Conservation (phyloP, 257 asterid species). For the Nicotiana otophora region DNA sequence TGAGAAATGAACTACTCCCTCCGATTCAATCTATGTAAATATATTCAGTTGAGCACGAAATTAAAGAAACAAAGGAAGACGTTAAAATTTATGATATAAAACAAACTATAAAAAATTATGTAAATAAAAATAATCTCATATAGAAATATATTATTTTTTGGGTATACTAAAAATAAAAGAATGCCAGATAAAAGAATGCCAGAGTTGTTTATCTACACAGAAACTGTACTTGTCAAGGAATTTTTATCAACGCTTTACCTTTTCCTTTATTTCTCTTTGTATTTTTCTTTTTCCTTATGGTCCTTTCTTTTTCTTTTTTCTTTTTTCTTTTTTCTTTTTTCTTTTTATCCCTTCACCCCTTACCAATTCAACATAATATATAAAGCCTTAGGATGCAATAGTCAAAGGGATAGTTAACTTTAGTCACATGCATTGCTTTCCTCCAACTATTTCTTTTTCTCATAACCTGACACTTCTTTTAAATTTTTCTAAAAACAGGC, state of each 20-base stretch:
- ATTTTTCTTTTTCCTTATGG: background rate
- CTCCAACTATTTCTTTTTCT: background rate
- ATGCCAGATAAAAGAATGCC: no score
- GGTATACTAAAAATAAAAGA: no score
- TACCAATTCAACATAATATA: background rate
- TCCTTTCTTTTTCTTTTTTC: background rate
- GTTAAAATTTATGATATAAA: no score
- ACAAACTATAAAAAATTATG: no score
- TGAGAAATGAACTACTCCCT: no score
- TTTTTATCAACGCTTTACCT: background rate
- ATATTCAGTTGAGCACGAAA: no score
- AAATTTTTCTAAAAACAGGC: background rate
- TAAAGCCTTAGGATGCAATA: background rate
- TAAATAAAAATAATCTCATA: no score
- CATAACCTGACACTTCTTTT: background rate
- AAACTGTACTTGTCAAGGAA: background rate
- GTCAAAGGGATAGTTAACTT: constrained; percentile 1
- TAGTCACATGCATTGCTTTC: constrained; percentile 17
- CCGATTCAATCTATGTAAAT: no score
- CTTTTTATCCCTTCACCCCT: background rate
- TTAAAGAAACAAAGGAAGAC: no score
- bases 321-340: background rate
- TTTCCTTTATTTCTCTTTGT: background rate
- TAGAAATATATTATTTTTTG: no score
- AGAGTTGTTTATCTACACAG: background rate